Evolutionary conservation across 257 asterid species (phyloP), one percentile per base, ranked within the genome.

Genomic region (Nicotiana paniculata): DNA sequence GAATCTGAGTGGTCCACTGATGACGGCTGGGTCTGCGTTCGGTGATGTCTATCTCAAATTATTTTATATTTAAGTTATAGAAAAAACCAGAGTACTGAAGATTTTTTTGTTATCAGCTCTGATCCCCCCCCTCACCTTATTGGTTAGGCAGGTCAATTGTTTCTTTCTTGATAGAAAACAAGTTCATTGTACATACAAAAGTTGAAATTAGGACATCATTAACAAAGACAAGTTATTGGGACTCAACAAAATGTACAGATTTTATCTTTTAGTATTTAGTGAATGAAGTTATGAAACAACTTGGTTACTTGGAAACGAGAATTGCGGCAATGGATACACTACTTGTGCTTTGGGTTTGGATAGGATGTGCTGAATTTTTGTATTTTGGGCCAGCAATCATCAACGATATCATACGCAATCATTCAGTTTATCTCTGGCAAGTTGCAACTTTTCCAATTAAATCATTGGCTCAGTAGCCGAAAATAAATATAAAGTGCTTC

Each of bases 11-110:
- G 97, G 94, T 85, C 92, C 39, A 84, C 78, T 81, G 77, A 89
- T 51, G 95, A 84, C 21, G 93, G 86, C 32, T 95, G 98, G 98
- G 67, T 93, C 88, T 86, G 88, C 58, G 81, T 93, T 2, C 90
- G 97, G 87, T 91, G 92, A 91, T 78, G 86, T 72, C 61, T 72
- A 12, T 72, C 59, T 46, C 11, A 10, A 69, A 77, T 64, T 68
- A 30, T 28, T 81, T 77, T 79, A 64, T 13, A 77, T 35, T 57
- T 46, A 1, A 46, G 57, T 72, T 18, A 12, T 24, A 72, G 24
- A 24, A 12, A 46, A 24, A 4, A 32, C 79, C 79, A 62, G 82
- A 86, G 72, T 70, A 59, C 72, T 55, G 33, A 69, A 54, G 79
- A 65, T 82, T 81, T 86, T 85, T 64, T 72, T 57, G 8, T 80